A percentile compares a stretch with the other conserved stretches of the same genome.
phyloP scores from a whole-genome alignment of 345 rosid genomes.

The Gossypium australe region DNA sequence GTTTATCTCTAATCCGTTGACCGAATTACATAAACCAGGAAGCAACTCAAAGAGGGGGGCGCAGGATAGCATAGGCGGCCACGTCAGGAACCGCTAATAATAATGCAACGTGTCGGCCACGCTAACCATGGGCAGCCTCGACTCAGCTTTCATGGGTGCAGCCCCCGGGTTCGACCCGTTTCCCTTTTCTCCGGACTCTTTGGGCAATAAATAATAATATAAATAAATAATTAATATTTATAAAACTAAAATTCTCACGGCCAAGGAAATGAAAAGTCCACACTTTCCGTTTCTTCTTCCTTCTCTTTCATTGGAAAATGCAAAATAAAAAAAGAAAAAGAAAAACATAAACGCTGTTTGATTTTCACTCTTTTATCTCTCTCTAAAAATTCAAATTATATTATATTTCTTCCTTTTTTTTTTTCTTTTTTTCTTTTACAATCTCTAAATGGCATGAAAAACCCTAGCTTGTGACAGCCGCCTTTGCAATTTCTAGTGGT shows the following conservation, averaged over 20 bases:
- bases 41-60: not conserved
- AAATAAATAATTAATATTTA: no score
- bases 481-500: constrained; percentile 26
- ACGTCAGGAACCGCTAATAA: not conserved
- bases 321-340: not conserved
- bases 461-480: constrained; percentile 54
- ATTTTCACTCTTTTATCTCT: constrained; percentile 8
- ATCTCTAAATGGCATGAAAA: constrained; percentile 24
- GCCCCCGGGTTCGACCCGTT: constrained; percentile 1
- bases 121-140: not conserved
- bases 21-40: not conserved
- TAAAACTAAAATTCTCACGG: not conserved
- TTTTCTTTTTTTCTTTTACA: not conserved
- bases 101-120: constrained; percentile 10
- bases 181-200: not conserved
- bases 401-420: not conserved
- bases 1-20: not conserved
- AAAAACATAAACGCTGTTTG: not conserved
- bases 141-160: not conserved
- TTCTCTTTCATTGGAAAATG: not conserved
- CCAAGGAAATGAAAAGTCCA: not conserved
- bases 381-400: constrained; percentile 19
- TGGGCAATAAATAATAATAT: not conserved
- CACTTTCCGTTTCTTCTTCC: not conserved
- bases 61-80: not conserved